phyloP scores from a whole-genome alignment of 345 rosid species.

The Ricinus communis region DNA sequence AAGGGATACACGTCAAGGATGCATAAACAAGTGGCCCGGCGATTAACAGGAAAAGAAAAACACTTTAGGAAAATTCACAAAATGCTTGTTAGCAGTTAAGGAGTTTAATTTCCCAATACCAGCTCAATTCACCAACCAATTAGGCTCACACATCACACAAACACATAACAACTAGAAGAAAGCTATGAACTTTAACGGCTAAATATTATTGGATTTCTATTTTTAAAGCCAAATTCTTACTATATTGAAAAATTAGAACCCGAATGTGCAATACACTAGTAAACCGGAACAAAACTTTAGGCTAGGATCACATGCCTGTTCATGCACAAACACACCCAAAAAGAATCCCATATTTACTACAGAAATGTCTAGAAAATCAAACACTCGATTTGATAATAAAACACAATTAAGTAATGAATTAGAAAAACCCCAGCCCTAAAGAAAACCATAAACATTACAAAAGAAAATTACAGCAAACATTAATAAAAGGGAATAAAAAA shows the following conservation, averaged over 20 bases:
- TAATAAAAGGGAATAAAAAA: neutral
- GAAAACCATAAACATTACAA: neutral
- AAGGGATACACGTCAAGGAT: constrained; percentile 8
- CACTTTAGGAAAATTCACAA: neutral
- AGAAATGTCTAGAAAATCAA: neutral
- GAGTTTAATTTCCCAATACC: no score
- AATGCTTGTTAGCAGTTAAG: neutral
- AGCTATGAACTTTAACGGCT: neutral
- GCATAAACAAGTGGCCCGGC: neutral
- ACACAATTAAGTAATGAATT: neutral
- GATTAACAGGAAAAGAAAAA: neutral
- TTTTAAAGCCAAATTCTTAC: neutral
- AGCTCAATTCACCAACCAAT: no score
- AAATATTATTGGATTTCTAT: neutral
- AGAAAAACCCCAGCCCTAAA: neutral
- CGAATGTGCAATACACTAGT: neutral
- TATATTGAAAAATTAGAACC: neutral
- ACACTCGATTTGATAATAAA: neutral
- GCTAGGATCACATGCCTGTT: neutral
- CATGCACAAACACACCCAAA: neutral
- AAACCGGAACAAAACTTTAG: neutral
- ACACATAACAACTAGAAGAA: neutral
- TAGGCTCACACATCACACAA: no score
- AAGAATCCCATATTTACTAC: neutral
- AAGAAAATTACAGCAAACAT: neutral